These are phyloP conservation scores for Trichoderma sp. DNA, from an alignment of 2,329 filamentous ascomycete species.

Conservation along the genomic window DNA sequence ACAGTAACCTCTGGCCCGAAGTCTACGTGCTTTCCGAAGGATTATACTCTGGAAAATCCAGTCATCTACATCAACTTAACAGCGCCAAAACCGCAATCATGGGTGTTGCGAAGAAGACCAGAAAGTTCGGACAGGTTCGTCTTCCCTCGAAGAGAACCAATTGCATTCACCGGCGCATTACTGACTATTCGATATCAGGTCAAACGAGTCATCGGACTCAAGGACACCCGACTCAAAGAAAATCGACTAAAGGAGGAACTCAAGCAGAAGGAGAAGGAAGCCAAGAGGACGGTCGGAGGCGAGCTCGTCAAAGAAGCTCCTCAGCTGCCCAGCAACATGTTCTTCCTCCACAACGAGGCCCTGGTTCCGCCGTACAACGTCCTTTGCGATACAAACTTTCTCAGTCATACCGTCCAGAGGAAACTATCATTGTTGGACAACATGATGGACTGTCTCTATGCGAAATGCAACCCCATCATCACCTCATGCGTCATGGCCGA, in stretches of 20 bases:
- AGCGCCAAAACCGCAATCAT: constrained; percentile 49
- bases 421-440: constrained; percentile 86
- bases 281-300: constrained; percentile 56
- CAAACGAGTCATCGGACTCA: constrained; percentile 80
- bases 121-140: constrained; percentile 76
- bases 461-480: constrained; percentile 86
- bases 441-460: constrained; percentile 93
- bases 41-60: constrained; percentile 10
- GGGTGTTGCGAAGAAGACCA: constrained; percentile 86
- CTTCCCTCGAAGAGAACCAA: constrained; percentile 36
- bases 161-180: constrained; percentile 24
- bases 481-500: constrained; percentile 78
- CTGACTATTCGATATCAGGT: constrained; percentile 47
- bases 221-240: constrained; percentile 79
- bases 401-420: constrained; percentile 85
- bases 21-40: too few species aligned
- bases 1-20: neutral
- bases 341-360: constrained; percentile 86
- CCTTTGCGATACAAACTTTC: constrained; percentile 86
- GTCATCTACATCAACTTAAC: neutral
- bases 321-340: constrained; percentile 79
- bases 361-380: constrained; percentile 68
- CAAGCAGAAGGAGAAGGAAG: constrained; percentile 57
- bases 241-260: constrained; percentile 70
- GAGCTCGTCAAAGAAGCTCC: constrained; percentile 77